phyloP scores from a whole-genome alignment of 1,284 basidiomycete species.

The Puccinia hordei region DNA sequence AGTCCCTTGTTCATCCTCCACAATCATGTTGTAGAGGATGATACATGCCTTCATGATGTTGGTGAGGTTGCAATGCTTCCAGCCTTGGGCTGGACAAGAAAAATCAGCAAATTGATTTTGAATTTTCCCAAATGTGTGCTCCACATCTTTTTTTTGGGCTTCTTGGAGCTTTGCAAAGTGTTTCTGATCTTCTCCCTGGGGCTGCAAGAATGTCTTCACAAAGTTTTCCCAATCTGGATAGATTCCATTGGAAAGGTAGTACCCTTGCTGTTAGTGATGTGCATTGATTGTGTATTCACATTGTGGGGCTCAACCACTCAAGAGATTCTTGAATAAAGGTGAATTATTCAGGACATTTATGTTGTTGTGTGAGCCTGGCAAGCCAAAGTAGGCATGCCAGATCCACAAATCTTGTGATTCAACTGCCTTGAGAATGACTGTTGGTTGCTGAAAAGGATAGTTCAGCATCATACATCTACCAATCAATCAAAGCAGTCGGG shows the following conservation, averaged over 20 bases:
- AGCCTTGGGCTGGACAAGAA: background rate
- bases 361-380: too few relatives aligned
- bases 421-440: slow-evolving; percentile 22
- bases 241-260: slow-evolving; percentile 28
- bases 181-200: background rate
- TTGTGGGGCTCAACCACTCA: background rate
- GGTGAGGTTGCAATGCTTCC: too few relatives aligned
- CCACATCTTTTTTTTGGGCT: background rate
- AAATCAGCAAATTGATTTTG: background rate
- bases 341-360: too few relatives aligned
- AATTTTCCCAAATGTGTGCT: background rate
- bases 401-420: slow-evolving; percentile 23
- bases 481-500: too few relatives aligned
- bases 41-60: too few relatives aligned
- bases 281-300: background rate
- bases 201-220: slow-evolving; percentile 16
- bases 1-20: background rate
- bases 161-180: slow-evolving; percentile 19
- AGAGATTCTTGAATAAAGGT: slow-evolving; percentile 7
- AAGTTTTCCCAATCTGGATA: slow-evolving; percentile 23
- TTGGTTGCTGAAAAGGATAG: background rate
- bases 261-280: background rate
- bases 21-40: too few relatives aligned
- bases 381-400: too few relatives aligned
- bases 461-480: background rate